A percentile compares a stretch with the other conserved stretches of the same genome.
phyloP scores from a whole-genome alignment of 2,329 filamentous ascomycete genomes.

The Capronia epimyces region DNA sequence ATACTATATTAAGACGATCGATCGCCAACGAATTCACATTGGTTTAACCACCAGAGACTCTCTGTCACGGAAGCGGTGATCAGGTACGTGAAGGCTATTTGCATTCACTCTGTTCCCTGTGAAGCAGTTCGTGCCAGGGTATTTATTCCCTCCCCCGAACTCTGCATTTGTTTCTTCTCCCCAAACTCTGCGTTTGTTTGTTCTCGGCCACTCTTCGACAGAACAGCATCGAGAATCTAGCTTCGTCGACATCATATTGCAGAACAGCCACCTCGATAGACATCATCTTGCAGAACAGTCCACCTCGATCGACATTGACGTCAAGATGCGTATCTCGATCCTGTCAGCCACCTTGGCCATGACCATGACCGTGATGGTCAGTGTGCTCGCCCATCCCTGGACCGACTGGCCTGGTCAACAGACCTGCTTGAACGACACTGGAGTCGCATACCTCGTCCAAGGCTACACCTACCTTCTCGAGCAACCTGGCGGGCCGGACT shows the following conservation, averaged over 20 bases:
- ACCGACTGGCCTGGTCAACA: not conserved
- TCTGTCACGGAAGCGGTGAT: no score
- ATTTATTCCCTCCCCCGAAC: not conserved
- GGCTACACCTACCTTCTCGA: conserved; percentile 24
- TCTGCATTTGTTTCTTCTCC: not conserved
- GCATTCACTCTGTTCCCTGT: no score
- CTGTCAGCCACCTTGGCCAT: conserved; percentile 5
- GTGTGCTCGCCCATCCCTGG: conserved; percentile 3
- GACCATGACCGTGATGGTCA: conserved; percentile 1
- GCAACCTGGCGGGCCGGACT: conserved; percentile 15
- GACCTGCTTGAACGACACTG: conserved; percentile 9
- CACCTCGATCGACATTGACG: not conserved
- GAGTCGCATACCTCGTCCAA: conserved; percentile 10
- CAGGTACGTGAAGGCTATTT: no score
- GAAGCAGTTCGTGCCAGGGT: no score
- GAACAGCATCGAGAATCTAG: not conserved
- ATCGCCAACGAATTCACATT: no score
- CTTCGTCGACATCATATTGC: not conserved
- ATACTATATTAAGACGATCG: not conserved
- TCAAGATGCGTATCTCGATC: conserved; percentile 8
- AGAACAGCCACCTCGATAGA: not conserved
- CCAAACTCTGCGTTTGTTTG: no score
- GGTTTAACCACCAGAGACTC: no score
- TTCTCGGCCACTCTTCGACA: not conserved
- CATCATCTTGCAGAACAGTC: not conserved